Conservation (phyloP, 345 rosid species). For the Aquilaria yunnanensis region DNA sequence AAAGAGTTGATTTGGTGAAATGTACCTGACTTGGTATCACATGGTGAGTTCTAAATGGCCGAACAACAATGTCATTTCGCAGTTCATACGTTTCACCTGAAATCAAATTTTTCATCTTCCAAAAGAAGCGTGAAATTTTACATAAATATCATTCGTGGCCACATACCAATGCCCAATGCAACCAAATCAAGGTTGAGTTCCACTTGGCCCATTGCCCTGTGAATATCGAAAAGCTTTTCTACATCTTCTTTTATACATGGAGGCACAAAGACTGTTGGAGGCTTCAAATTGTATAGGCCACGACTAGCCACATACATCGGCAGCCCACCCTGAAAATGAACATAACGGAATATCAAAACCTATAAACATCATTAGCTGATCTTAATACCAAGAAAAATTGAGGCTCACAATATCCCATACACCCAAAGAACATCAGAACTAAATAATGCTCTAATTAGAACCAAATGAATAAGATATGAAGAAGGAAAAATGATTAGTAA, state of each 20-base stretch:
- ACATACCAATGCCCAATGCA: conserved; percentile 70
- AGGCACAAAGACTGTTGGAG: conserved; percentile 82
- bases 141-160: conserved; percentile 11
- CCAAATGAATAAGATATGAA: too few relatives aligned
- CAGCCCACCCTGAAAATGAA: conserved; percentile 55
- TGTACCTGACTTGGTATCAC: conserved; percentile 91
- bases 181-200: conserved; percentile 73
- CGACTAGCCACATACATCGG: conserved; percentile 94
- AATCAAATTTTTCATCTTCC: conserved; percentile 11
- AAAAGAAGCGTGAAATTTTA: background rate
- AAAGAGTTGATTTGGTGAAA: background rate
- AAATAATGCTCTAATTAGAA: background rate
- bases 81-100: conserved; percentile 92
- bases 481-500: background rate
- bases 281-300: conserved; percentile 81
- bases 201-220: conserved; percentile 78
- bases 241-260: conserved; percentile 81
- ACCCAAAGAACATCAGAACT: background rate
- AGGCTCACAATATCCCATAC: background rate
- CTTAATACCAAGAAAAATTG: background rate
- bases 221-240: conserved; percentile 75
- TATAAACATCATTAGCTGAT: too few relatives aligned
- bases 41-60: conserved; percentile 83
- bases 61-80: conserved; percentile 74
- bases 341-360: too few relatives aligned